A percentile compares a stretch with the other conserved stretches of the same genome.
phyloP scores from a whole-genome alignment of 495 filamentous ascomycete species.

The Aspergillus funiculosus region DNA sequence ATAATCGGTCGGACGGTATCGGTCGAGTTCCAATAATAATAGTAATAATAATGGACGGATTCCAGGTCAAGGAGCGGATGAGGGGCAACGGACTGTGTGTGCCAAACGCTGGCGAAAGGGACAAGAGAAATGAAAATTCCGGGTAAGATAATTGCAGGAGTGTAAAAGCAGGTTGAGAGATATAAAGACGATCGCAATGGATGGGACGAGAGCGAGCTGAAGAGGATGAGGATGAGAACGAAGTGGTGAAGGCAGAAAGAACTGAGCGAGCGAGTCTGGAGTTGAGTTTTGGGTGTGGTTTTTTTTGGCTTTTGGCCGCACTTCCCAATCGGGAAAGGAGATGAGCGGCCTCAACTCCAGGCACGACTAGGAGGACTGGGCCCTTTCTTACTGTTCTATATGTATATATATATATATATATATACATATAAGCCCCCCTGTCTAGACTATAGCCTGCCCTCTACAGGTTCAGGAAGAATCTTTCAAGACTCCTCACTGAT shows the following conservation, averaged over 20 bases:
- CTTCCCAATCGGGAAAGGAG: slow-evolving; percentile 21
- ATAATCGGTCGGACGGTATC: slow-evolving; percentile 25
- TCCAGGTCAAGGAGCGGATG: slow-evolving; percentile 17
- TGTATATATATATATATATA: no score
- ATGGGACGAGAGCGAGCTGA: slow-evolving; percentile 3
- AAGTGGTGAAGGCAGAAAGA: slow-evolving; percentile 2
- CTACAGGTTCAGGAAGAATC: no score
- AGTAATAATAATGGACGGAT: no score
- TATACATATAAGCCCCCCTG: no score
- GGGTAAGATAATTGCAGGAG: not conserved
- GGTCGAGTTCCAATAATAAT: no score
- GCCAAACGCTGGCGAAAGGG: not conserved
- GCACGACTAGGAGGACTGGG: slow-evolving; percentile 5
- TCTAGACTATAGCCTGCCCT: no score
- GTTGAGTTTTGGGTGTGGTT: not conserved
- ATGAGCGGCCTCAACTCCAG: slow-evolving; percentile 3
- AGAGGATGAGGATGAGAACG: slow-evolving; percentile 7
- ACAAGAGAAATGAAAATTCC: not conserved
- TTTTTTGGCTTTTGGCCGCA: slow-evolving; percentile 6
- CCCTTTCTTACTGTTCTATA: no score
- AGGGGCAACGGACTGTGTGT: slow-evolving; percentile 16
- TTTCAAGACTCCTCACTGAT: no score
- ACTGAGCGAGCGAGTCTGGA: slow-evolving; percentile 9
- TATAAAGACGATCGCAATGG: no score
- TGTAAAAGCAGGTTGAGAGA: no score